Evolutionary conservation across 1,139 yeast genomes (phyloP), one percentile per base, ranked within the genome.

Genomic region (Suhomyces anneliseae): DNA sequence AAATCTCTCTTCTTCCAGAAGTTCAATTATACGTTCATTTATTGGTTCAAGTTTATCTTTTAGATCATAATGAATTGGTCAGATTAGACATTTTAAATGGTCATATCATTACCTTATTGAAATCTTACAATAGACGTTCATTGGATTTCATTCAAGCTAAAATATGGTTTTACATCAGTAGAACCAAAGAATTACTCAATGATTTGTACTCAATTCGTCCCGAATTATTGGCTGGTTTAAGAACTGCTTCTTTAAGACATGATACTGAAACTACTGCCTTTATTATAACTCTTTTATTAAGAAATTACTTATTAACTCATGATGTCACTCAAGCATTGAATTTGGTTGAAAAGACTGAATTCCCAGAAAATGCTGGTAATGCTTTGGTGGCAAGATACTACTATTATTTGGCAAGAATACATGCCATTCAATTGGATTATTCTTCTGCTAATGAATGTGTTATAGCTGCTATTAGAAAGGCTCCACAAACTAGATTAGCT

Each of bases 231-330:
- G 72, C 76, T 36, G 89, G 88, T 14, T 78, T 93, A 62, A 83
- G 97, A 69, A 87, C 95, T 4, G 92, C 97, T 4, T 85, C 96
- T 27, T 79, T 95, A 56, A 85, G 97, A 59, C 97, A 93, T 61
- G 98, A 95, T 64, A 78, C 79, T 46, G 99, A 93, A 68, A 90
- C 97, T 1, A 88, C 89, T 48, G 97, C 96, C 9, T 83, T 90
- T 53, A 75, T 90, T 49, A 86, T 90, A 51, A 90, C 97, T 24
- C 75, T 90, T 53, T 77, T 93, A 55, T 74, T 95, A 61, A 84
- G 98, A 66, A 85, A 85, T 64, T 92, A 87, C 61, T 72, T 92
- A 56, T 71, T 83, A 49, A 72, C 85, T 32, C 95, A 93, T 65
- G 96, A 90, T 58, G 83, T 90, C 45, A 82, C 83, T 51, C 93